Evolutionary conservation across 192 early-diverging fungal species (phyloP).

Genomic region (Rhizophlyctis rosea): DNA sequence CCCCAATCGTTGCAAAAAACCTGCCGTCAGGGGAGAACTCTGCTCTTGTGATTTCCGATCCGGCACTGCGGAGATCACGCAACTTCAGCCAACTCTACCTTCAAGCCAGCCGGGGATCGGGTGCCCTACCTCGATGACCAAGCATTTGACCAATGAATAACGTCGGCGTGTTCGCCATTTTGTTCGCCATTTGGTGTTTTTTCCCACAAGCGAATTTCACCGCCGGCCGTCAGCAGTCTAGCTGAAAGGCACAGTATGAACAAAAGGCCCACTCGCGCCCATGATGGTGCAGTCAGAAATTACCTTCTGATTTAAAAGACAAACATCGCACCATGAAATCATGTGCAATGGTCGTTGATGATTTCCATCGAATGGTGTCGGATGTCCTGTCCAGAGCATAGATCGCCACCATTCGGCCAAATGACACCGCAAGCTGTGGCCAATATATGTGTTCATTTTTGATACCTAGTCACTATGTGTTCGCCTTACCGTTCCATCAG

Average conservation of each 20-base stretch:
- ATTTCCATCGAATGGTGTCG: constrained; percentile 1
- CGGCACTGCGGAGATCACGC: not conserved
- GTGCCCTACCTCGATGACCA: constrained; percentile 4
- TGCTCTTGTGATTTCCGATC: constrained; percentile 19
- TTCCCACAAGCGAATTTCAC: not conserved
- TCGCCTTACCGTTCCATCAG: constrained; percentile 3
- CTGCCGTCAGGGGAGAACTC: constrained; percentile 60
- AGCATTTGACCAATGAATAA: not conserved
- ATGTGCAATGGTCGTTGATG: not conserved
- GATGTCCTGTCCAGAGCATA: constrained; percentile 2
- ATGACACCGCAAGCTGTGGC: constrained; percentile 19
- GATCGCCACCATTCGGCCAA: constrained; percentile 9
- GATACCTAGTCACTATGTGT: not conserved
- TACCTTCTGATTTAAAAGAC: constrained; percentile 17
- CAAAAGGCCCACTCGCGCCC: not conserved
- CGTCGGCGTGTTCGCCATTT: not conserved
- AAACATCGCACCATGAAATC: constrained; percentile 3
- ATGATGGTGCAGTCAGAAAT: not conserved
- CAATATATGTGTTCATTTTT: not conserved
- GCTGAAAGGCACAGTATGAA: not conserved
- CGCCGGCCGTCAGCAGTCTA: constrained; percentile 1
- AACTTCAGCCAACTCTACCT: not conserved
- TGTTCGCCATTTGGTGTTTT: not conserved
- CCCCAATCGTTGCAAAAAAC: constrained; percentile 60
- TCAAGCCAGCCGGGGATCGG: not conserved